These are phyloP conservation scores for Brassica balearica DNA, from an alignment of 441 rosid species.

Conservation along the genomic window DNA sequence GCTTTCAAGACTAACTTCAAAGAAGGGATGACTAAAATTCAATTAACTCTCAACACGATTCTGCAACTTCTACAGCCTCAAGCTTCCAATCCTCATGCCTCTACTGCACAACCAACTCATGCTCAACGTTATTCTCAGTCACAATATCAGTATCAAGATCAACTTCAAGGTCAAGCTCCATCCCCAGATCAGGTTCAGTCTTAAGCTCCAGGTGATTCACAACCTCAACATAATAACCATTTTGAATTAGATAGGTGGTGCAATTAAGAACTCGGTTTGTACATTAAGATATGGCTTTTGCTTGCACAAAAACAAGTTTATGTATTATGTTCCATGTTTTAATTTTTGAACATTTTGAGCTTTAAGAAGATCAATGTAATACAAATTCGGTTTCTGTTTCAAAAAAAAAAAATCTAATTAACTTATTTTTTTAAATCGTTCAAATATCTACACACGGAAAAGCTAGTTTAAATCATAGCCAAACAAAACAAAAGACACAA, in stretches of 20 bases:
- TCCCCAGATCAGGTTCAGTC: neutral
- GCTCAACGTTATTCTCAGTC: neutral
- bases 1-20: no score
- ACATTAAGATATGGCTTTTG: neutral
- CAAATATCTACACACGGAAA: neutral
- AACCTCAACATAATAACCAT: neutral
- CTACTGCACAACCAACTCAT: neutral
- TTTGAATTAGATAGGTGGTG: neutral
- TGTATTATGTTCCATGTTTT: no score
- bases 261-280: neutral
- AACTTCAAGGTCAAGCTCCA: neutral
- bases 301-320: neutral
- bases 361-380: neutral
- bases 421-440: neutral
- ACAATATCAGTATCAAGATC: no score
- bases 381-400: neutral
- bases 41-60: no score
- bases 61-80: no score
- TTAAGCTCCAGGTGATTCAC: neutral
- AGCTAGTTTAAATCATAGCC: neutral
- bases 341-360: neutral
- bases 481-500: neutral
- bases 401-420: no score
- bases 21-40: no score
- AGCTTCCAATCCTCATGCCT: neutral